A percentile compares a stretch with the other conserved stretches of the same genome.
Evolutionary conservation across 1,284 basidiomycete genomes (phyloP).

Genomic region (Papiliotrema flavescens): DNA sequence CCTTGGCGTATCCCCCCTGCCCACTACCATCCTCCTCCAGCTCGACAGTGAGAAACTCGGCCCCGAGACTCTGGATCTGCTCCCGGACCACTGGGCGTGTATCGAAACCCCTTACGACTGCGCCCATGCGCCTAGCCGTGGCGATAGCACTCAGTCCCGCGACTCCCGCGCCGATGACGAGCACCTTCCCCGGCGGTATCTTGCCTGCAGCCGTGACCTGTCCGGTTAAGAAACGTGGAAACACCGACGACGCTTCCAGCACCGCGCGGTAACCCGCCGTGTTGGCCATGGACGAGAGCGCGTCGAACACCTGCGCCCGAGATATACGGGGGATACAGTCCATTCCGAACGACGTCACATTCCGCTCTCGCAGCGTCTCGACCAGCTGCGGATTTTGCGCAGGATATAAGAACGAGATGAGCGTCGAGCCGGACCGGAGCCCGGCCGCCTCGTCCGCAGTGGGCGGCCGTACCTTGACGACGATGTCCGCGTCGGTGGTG

Average conservation of each 20-base stretch:
- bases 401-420: conserved; percentile 80
- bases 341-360: conserved; percentile 70
- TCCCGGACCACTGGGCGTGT: conserved; percentile 75
- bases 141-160: conserved; percentile 79
- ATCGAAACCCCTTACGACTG: conserved; percentile 80
- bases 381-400: conserved; percentile 70
- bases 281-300: conserved; percentile 83
- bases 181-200: conserved; percentile 79
- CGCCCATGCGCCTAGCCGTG: conserved; percentile 71
- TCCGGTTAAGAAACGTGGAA: conserved; percentile 79
- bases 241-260: conserved; percentile 77
- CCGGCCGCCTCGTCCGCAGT: conserved; percentile 53
- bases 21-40: conserved; percentile 74
- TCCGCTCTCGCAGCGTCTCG: conserved; percentile 60
- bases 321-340: conserved; percentile 84
- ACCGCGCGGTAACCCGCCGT: conserved; percentile 84
- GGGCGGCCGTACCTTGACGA: conserved; percentile 71
- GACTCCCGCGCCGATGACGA: conserved; percentile 80
- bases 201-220: conserved; percentile 75
- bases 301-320: conserved; percentile 79
- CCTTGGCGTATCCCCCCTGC: conserved; percentile 78
- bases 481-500: conserved; percentile 61
- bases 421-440: conserved; percentile 66
- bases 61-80: conserved; percentile 79
- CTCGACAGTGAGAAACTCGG: conserved; percentile 75